Conservation (phyloP, 2,329 filamentous ascomycete genomes). For the Capronia coronata region DNA sequence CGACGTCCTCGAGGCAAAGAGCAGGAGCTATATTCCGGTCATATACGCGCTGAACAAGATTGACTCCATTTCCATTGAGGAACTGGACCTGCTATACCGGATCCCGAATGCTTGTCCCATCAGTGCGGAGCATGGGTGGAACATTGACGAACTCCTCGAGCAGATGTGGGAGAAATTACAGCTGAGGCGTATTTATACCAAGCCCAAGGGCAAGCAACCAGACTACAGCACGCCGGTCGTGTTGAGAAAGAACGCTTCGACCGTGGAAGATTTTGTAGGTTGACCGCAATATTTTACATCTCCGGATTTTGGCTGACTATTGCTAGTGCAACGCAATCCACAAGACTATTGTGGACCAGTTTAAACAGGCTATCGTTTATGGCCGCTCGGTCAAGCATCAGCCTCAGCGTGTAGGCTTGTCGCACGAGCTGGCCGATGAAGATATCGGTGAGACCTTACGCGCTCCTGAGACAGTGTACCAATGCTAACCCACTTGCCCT, state of each 20-base stretch:
- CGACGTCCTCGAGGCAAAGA: slow-evolving; percentile 89
- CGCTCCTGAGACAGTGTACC: background rate
- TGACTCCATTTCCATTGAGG: slow-evolving; percentile 94
- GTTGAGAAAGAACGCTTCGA: slow-evolving; percentile 71
- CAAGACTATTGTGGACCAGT: slow-evolving; percentile 89
- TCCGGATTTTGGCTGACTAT: slow-evolving; percentile 25
- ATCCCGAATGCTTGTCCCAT: slow-evolving; percentile 97
- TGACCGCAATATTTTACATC: slow-evolving; percentile 22
- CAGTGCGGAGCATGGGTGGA: slow-evolving; percentile 96
- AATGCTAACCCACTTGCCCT: slow-evolving; percentile 1
- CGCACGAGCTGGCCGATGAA: slow-evolving; percentile 88
- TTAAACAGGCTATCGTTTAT: slow-evolving; percentile 92
- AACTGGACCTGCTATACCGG: slow-evolving; percentile 89
- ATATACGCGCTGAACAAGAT: slow-evolving; percentile 99
- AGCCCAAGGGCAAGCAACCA: slow-evolving; percentile 89
- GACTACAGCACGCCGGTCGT: slow-evolving; percentile 92
- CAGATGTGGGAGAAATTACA: slow-evolving; percentile 98
- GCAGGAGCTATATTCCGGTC: slow-evolving; percentile 94
- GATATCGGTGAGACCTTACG: slow-evolving; percentile 70
- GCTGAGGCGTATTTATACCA: slow-evolving; percentile 89
- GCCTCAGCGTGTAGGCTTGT: slow-evolving; percentile 86
- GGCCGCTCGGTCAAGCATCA: slow-evolving; percentile 98
- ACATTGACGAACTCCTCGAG: slow-evolving; percentile 92
- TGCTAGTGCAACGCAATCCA: slow-evolving; percentile 90
- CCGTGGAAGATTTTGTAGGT: slow-evolving; percentile 94